These are phyloP conservation scores for Podaxis sp. DNA, from an alignment of 768 basidiomycete genomes.

Conservation along the genomic window DNA sequence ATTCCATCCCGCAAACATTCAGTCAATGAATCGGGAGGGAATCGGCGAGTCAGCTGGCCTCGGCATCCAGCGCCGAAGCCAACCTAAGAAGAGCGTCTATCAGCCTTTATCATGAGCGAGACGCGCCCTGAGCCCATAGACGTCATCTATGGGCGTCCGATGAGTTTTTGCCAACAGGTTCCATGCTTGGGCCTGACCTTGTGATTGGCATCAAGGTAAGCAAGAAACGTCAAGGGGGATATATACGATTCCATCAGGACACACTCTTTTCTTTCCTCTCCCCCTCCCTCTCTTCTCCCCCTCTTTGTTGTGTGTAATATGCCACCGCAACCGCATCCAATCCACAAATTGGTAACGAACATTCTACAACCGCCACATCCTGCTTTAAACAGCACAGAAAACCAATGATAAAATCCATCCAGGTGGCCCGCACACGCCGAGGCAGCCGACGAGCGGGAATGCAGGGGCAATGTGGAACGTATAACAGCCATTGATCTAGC, in stretches of 20 bases:
- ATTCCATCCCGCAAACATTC: not conserved
- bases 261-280: not conserved
- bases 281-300: not conserved
- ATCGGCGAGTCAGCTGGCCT: too few relatives aligned
- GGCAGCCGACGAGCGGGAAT: not conserved
- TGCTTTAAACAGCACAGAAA: not conserved
- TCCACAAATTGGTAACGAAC: too few relatives aligned
- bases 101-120: not conserved
- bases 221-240: not conserved
- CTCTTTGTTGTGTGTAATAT: not conserved
- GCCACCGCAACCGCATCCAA: too few relatives aligned
- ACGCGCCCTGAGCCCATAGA: not conserved
- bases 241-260: not conserved
- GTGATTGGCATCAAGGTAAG: not conserved
- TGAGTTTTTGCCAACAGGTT: not conserved
- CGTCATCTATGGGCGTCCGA: not conserved
- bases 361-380: too few relatives aligned
- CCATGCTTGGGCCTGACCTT: not conserved
- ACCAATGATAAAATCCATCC: not conserved
- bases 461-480: not conserved
- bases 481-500: too few relatives aligned
- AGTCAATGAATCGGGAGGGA: too few relatives aligned
- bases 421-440: not conserved
- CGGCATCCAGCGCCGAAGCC: too few relatives aligned
- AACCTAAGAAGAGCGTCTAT: not conserved